These are phyloP conservation scores for Effrenium voratum DNA, from an alignment of 73 alveolate genomes.

Conservation along the genomic window DNA sequence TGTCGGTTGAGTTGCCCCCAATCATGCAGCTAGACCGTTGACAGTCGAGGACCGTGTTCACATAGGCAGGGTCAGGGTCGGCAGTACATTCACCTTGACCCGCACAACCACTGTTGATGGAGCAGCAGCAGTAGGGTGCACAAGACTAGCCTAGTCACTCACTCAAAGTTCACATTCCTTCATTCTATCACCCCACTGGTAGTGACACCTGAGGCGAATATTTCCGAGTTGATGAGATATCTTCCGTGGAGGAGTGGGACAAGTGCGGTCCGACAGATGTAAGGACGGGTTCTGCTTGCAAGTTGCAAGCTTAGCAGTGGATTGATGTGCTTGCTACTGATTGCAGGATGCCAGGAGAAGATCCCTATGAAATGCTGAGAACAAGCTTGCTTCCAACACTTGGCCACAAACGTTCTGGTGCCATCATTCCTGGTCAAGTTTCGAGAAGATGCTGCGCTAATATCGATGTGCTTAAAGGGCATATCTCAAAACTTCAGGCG, in stretches of 20 bases:
- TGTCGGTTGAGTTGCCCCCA: no score
- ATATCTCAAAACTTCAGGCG: not conserved
- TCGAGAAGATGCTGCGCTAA: not conserved
- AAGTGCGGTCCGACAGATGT: not conserved
- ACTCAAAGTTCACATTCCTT: no score
- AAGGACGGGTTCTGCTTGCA: not conserved
- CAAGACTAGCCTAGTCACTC: no score
- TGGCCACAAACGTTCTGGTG: constrained; percentile 58
- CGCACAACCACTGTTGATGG: no score
- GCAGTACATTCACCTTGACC: no score
- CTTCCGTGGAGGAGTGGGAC: constrained; percentile 54
- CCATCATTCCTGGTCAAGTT: constrained; percentile 69
- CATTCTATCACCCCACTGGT: not conserved
- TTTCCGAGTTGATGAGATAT: constrained; percentile 65
- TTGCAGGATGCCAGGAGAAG: constrained; percentile 3
- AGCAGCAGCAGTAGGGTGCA: no score
- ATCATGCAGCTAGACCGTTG: no score
- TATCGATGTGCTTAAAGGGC: not conserved
- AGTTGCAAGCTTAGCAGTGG: not conserved
- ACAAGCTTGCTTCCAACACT: constrained; percentile 72
- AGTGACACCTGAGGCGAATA: constrained; percentile 27
- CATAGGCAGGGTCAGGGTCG: no score
- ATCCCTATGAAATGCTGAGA: constrained; percentile 41
- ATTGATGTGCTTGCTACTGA: not conserved
- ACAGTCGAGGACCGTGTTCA: no score